Percentiles rank a stretch among this genome's conserved stretches.
phyloP scores from a whole-genome alignment of 495 filamentous ascomycete species.

The Podospora comata region DNA sequence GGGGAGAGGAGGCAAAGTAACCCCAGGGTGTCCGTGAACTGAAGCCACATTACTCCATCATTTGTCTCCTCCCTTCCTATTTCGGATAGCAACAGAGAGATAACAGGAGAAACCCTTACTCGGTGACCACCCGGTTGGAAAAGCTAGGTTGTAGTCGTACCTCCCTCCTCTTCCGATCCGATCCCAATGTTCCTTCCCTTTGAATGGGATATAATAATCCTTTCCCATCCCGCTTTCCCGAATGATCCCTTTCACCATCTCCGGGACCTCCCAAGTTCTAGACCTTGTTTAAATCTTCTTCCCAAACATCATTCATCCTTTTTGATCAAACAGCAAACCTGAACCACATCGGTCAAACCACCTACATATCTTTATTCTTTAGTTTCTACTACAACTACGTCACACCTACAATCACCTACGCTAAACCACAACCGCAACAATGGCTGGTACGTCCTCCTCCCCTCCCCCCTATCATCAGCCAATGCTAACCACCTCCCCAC shows the following conservation, averaged over 20 bases:
- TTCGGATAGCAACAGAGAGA: conserved; percentile 10
- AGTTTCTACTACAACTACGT: not conserved
- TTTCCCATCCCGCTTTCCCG: conserved; percentile 2
- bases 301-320: not conserved
- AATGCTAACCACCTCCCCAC: not conserved
- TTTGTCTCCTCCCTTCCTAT: conserved; percentile 8
- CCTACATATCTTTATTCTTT: not conserved
- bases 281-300: not conserved
- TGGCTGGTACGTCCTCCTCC: conserved; percentile 3
- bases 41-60: conserved; percentile 4
- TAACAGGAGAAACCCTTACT: not conserved
- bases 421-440: not conserved
- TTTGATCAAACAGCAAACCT: not conserved
- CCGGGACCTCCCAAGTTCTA: not conserved
- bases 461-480: not conserved
- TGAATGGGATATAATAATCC: conserved; percentile 7
- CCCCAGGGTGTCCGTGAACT: not conserved
- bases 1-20: not conserved
- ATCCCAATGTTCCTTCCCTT: not conserved
- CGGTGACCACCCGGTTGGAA: not conserved
- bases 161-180: not conserved
- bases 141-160: not conserved
- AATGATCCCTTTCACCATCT: not conserved
- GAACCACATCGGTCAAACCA: not conserved
- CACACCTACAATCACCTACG: not conserved